These are phyloP conservation scores for Mycena latifolia DNA, from an alignment of 768 basidiomycete genomes.

Conservation along the genomic window DNA sequence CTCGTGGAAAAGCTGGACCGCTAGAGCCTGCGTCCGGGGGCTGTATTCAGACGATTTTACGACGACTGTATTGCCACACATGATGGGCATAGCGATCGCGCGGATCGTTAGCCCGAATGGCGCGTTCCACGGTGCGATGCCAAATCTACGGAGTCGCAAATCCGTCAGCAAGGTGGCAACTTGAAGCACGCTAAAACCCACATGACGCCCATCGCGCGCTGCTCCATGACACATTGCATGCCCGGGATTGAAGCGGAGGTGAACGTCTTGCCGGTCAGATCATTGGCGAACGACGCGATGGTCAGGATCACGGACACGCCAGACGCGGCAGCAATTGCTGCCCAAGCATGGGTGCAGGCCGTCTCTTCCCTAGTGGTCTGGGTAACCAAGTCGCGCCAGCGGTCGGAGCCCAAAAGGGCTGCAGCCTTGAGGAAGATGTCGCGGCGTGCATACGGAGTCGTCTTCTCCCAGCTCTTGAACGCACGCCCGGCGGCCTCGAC, in stretches of 20 bases:
- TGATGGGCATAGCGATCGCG: constrained; percentile 58
- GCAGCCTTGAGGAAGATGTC: constrained; percentile 63
- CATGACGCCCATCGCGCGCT: constrained; percentile 66
- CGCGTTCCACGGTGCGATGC: constrained; percentile 70
- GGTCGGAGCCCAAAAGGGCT: constrained; percentile 56
- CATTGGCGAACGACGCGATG: constrained; percentile 48
- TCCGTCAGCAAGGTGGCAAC: not conserved
- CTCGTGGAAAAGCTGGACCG: constrained; percentile 62
- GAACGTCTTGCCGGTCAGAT: constrained; percentile 58
- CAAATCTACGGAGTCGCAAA: constrained; percentile 49
- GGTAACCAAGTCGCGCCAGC: constrained; percentile 51
- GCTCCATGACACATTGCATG: constrained; percentile 55
- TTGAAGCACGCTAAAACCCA: constrained; percentile 39
- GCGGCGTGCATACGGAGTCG: constrained; percentile 49
- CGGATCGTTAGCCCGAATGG: constrained; percentile 59
- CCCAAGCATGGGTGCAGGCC: constrained; percentile 42
- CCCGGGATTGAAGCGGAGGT: constrained; percentile 57
- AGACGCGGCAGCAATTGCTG: constrained; percentile 40
- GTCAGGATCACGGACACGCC: constrained; percentile 39
- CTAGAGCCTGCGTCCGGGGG: constrained; percentile 60
- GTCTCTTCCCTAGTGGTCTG: constrained; percentile 54
- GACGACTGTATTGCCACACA: constrained; percentile 70
- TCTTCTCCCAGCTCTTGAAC: constrained; percentile 61
- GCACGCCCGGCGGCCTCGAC: constrained; percentile 59
- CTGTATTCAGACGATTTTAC: constrained; percentile 65